Evolutionary conservation across 2,329 filamentous ascomycete species (phyloP), one percentile per base, ranked within the genome.

Genomic region (Xylariomycetidae sp.): DNA sequence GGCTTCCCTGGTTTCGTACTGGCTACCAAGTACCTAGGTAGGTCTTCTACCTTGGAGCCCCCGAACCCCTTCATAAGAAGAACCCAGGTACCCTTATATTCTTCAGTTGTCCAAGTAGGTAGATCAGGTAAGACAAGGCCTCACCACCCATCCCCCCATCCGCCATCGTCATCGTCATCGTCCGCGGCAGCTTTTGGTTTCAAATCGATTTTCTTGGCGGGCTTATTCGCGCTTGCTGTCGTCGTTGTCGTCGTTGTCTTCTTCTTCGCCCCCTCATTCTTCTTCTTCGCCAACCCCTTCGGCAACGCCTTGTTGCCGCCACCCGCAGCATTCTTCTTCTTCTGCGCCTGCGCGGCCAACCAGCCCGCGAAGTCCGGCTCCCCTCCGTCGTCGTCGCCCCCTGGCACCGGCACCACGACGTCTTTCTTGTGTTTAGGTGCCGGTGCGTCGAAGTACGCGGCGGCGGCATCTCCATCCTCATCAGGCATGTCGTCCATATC

Each of bases 341-440:
- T 95, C 42, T 83, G 73, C 5, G 83, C 78, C 56, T 95, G 87
- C 10, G 89, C 88, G 10, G 86, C 88, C 15, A 96, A 61, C 89
- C 92, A 96, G 5, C 88, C 89, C 5, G 88, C 90, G 59, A 98
- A 96, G 58, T 96, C 92, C 0, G 90, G 90, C 57, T 98, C 90
- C 3, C 82, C 80, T 17, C 84, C 79, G 47, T 95, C 88, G 38
- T 90, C 85, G 44, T 83, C 90, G 0, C 81, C 71, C 6, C 71
- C 63, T 19, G 53, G 34, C 2, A 44, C 25, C 2, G 46, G 24
- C 10, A 60, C 49, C 5, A 54, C 49, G 12, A 62, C 47, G 19
- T 66, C 50, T 14, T 54, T 48, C 19, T 59, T 56, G 36, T 39
- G 17, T 19, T 29, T n/a, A n/a, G n/a, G 29, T 19, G 28, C 18